These are phyloP conservation scores for Astrephomene gubernaculifera DNA, from an alignment of 139 green algal species.

Conservation along the genomic window DNA sequence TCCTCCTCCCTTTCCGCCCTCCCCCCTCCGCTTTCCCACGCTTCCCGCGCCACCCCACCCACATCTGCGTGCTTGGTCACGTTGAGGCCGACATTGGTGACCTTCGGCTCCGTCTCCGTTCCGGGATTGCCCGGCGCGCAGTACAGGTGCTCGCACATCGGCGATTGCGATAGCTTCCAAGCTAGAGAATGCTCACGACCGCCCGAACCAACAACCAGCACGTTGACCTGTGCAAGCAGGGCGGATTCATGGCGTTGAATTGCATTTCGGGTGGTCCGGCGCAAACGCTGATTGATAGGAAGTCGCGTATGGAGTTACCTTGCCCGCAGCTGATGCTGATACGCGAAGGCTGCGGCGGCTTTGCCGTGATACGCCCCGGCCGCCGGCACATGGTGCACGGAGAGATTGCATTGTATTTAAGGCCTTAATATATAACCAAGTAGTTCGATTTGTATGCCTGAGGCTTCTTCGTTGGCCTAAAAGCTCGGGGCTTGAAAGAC, in stretches of 20 bases:
- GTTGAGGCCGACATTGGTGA: slow-evolving; percentile 68
- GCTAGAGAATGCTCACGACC: slow-evolving; percentile 91
- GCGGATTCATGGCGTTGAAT: too few species aligned
- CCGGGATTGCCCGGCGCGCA: slow-evolving; percentile 90
- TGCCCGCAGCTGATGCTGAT: slow-evolving; percentile 1
- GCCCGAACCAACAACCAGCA: slow-evolving; percentile 89
- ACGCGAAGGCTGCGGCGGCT: not conserved
- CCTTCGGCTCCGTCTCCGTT: slow-evolving; percentile 73
- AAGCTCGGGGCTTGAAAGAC: too few species aligned
- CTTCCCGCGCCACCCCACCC: not conserved
- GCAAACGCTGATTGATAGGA: not conserved
- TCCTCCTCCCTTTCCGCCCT: too few species aligned
- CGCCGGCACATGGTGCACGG: not conserved
- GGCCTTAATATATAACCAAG: too few species aligned
- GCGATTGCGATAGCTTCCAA: slow-evolving; percentile 88
- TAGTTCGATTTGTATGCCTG: too few species aligned
- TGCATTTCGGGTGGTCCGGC: too few species aligned
- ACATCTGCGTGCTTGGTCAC: slow-evolving; percentile 63
- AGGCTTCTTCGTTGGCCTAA: too few species aligned
- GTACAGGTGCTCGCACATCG: slow-evolving; percentile 72
- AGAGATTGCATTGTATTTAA: slow-evolving; percentile 6
- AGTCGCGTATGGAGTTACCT: not conserved
- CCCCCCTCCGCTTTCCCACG: too few species aligned
- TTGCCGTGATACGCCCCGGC: not conserved
- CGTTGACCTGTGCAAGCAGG: slow-evolving; percentile 71